phyloP scores from a whole-genome alignment of 1,139 yeast species.

The Citeromyces hawaiiensis region DNA sequence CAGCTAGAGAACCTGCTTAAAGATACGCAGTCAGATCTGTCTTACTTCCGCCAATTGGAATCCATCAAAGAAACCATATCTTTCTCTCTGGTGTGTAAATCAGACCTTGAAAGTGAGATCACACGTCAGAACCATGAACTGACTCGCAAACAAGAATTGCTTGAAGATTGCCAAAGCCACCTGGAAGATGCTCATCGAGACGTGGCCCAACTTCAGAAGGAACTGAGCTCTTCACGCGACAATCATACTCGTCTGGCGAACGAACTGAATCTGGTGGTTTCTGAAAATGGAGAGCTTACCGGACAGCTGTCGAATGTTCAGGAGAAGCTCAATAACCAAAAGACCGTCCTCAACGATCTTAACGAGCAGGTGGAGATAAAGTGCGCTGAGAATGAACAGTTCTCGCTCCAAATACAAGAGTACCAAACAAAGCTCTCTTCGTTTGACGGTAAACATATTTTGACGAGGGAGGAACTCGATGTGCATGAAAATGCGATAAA shows the following conservation, averaged over 20 bases:
- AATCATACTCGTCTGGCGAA: conserved; percentile 43
- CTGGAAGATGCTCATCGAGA: conserved; percentile 16
- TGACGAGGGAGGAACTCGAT: conserved; percentile 2
- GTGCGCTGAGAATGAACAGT: neutral
- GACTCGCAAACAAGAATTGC: conserved; percentile 5
- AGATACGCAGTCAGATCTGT: neutral
- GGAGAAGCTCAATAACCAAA: neutral
- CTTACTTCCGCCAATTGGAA: conserved; percentile 3
- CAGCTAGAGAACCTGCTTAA: neutral
- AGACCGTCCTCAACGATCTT: neutral
- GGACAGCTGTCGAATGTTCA: neutral
- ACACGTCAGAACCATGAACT: conserved; percentile 4
- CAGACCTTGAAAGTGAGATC: conserved; percentile 1
- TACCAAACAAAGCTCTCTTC: neutral
- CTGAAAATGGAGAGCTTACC: conserved; percentile 10
- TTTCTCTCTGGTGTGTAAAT: conserved; percentile 1
- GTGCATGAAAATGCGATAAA: neutral
- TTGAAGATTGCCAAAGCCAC: conserved; percentile 2
- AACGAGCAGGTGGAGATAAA: neutral
- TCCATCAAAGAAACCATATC: neutral
- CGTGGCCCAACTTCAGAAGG: conserved; percentile 28
- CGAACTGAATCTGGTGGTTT: conserved; percentile 30
- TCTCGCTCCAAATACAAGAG: neutral
- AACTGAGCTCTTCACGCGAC: conserved; percentile 30
- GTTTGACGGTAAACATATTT: conserved; percentile 6